Base-by-base conservation (phyloP, 768 basidiomycete genomes). In the Suillus americanus region DNA sequence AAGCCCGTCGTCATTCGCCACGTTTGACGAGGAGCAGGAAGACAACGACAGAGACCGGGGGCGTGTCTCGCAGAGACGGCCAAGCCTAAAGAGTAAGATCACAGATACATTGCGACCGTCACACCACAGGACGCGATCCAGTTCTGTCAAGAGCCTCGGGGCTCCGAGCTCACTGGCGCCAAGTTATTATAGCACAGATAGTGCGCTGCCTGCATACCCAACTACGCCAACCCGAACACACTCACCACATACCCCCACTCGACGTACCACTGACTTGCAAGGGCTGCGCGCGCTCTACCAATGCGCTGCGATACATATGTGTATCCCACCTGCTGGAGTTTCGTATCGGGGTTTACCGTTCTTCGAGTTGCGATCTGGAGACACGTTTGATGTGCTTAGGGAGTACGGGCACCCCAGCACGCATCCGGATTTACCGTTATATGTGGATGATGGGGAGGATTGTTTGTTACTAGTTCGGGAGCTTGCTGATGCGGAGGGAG, bases 381-480 rank as follows among this genome's bases (percentile, higher is more conserved):
- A 90, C 41, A 71, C 86, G 41, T 88, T 86, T 57, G 85, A 88
- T 45, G 86, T 94, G 8, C 74, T 94, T 60, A 83, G 87, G 67
- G 92, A 94, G 73, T 86, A 86, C 0, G 92, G 92, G 1, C 92
- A 93, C 71, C 92, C 92, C 16, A 87, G 87, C 62, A 81, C 84
- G 25, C 91, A 92, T 70, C 81, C 83, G 5, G 85, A 90, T 68
- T 77, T 94, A 48, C 92, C 92, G 3, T 72, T 94, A 63, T 87
- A 89, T 69, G 89, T 93, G 59, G 92, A 94, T 68, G 92, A 92
- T 67, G 82, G 82, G 13, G 85, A 85, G 51, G 92, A 94, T 69
- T 93, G 92, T 76, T 77, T 94, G 66, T 76, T 94, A 61, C 82
- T 94, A 30, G 91, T 89, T 66, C 79, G 91, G 50, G 85, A 89